These are phyloP conservation scores for Eutrema heterophyllum DNA, from an alignment of 345 rosid genomes.

Conservation along the genomic window DNA sequence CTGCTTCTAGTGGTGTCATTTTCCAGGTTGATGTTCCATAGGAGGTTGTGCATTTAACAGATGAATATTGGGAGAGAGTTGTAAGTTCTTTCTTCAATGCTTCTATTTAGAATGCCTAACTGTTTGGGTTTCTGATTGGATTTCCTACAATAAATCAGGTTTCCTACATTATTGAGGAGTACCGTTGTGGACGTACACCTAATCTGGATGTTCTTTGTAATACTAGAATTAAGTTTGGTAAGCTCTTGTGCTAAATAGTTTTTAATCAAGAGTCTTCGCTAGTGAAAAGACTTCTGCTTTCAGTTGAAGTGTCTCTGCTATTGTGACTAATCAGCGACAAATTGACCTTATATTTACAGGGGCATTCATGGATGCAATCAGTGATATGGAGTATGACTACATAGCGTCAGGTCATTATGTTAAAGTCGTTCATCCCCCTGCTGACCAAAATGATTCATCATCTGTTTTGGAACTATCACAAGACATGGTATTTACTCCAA, in stretches of 20 bases:
- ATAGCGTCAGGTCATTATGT: constrained; percentile 95
- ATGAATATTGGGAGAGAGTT: constrained; percentile 93
- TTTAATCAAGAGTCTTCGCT: neutral
- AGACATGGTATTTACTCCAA: constrained; percentile 51
- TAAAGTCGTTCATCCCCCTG: constrained; percentile 60
- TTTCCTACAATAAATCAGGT: constrained; percentile 40
- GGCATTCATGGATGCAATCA: constrained; percentile 85
- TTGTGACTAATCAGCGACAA: neutral
- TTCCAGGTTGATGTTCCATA: constrained; percentile 75
- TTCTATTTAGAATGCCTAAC: constrained; percentile 2
- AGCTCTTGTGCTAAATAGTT: neutral
- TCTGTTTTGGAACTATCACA: constrained; percentile 67
- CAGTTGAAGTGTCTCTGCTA: neutral
- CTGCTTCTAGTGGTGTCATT: neutral
- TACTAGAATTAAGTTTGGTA: constrained; percentile 92
- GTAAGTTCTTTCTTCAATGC: constrained; percentile 31
- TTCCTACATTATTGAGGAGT: constrained; percentile 81
- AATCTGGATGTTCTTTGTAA: constrained; percentile 91
- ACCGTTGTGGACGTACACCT: constrained; percentile 80
- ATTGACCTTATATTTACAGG: constrained; percentile 41
- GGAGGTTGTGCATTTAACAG: constrained; percentile 88
- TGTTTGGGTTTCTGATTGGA: neutral
- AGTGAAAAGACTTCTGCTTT: neutral
- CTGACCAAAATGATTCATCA: constrained; percentile 41
- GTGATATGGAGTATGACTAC: constrained; percentile 57